Percentiles rank a stretch among this genome's conserved stretches.
Conservation (phyloP, 495 filamentous ascomycete genomes). For the Terfezia boudieri region DNA sequence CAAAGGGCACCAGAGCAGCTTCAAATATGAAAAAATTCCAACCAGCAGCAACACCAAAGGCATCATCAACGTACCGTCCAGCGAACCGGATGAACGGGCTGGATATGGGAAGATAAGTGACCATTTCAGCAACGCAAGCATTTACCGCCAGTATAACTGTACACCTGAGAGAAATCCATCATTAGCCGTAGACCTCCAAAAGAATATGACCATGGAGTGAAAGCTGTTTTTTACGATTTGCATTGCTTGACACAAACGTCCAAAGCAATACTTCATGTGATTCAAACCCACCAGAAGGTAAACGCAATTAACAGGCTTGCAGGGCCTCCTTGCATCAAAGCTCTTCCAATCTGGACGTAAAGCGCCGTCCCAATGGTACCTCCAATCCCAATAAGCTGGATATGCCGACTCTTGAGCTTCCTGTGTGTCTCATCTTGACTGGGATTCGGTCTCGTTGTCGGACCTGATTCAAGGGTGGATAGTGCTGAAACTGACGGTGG, state of each 20-base stretch:
- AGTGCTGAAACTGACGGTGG: too few relatives aligned
- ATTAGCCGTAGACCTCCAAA: not conserved
- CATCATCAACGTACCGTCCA: slow-evolving; percentile 52
- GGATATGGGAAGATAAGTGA: slow-evolving; percentile 43
- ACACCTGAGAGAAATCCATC: slow-evolving; percentile 2
- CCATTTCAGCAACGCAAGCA: slow-evolving; percentile 38
- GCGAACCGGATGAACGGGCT: slow-evolving; percentile 43
- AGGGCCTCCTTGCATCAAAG: slow-evolving; percentile 27
- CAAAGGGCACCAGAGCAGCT: slow-evolving; percentile 40
- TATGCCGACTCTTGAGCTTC: not conserved
- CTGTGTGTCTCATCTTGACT: not conserved
- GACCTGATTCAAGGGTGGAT: too few relatives aligned
- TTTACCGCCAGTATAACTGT: slow-evolving; percentile 25
- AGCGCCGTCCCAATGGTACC: slow-evolving; percentile 49
- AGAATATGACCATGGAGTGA: too few relatives aligned
- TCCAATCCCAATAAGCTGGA: slow-evolving; percentile 49
- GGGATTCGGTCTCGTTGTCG: not conserved
- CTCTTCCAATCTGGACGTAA: slow-evolving; percentile 29
- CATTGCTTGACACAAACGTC: too few relatives aligned
- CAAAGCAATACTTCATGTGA: not conserved
- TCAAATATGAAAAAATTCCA: slow-evolving; percentile 23
- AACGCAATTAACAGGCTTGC: slow-evolving; percentile 32
- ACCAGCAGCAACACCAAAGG: slow-evolving; percentile 60
- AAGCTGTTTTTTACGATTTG: too few relatives aligned
- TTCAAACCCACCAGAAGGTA: slow-evolving; percentile 24